These are phyloP conservation scores for Somion occarium DNA, from an alignment of 1,284 basidiomycete genomes.

Conservation along the genomic window DNA sequence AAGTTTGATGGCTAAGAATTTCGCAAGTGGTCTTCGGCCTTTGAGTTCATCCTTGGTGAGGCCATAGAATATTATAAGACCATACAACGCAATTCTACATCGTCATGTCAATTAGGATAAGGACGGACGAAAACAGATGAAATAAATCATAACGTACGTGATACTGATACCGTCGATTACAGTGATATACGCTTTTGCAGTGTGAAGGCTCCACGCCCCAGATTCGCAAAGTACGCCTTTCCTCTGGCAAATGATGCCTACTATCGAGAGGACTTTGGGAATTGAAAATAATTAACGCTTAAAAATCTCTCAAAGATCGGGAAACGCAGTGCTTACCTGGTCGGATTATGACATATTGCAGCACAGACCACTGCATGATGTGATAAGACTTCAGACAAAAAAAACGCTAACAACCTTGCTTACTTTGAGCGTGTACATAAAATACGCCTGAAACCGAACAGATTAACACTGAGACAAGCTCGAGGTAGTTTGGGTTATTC, in stretches of 20 bases:
- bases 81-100: constrained; percentile 70
- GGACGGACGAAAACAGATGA: constrained; percentile 6
- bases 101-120: neutral
- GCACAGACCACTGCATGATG: constrained; percentile 59
- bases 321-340: constrained; percentile 42
- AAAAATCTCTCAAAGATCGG: neutral
- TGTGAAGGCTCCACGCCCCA: constrained; percentile 54
- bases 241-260: constrained; percentile 71
- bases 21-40: constrained; percentile 74
- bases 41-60: constrained; percentile 73
- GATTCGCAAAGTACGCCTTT: constrained; percentile 64
- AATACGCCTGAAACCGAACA: constrained; percentile 54
- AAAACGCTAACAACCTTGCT: constrained; percentile 9
- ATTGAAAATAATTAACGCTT: neutral
- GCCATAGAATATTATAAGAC: constrained; percentile 76
- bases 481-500: constrained; percentile 1
- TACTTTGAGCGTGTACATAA: constrained; percentile 84
- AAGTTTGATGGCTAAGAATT: constrained; percentile 80
- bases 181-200: constrained; percentile 69
- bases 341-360: constrained; percentile 81
- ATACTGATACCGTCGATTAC: constrained; percentile 76
- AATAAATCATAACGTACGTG: constrained; percentile 39
- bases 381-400: constrained; percentile 2
- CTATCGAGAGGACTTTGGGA: constrained; percentile 46
- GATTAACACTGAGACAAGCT: neutral